phyloP scores from a whole-genome alignment of 129 eudicot species.

The Gnaphalium uliginosum region DNA sequence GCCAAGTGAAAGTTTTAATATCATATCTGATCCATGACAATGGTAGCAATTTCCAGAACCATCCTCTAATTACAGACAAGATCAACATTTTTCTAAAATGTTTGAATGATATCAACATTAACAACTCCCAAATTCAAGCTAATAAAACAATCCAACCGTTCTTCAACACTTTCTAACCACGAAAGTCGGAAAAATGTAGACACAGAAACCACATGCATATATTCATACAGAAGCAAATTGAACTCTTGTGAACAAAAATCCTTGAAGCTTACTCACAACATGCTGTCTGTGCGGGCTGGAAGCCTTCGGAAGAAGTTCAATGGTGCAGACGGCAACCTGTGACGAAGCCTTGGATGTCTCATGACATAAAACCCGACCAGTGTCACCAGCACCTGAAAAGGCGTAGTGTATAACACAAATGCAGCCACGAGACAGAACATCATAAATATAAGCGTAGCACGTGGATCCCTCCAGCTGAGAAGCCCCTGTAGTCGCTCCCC shows the following conservation, averaged over 20 bases:
- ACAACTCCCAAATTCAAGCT: slow-evolving; percentile 12
- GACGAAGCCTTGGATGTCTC: slow-evolving; percentile 91
- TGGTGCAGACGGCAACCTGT: slow-evolving; percentile 69
- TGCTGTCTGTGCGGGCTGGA: slow-evolving; percentile 79
- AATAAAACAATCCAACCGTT: slow-evolving; percentile 17
- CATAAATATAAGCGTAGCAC: slow-evolving; percentile 72
- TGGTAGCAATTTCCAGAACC: slow-evolving; percentile 20
- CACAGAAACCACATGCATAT: not conserved
- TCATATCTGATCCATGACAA: slow-evolving; percentile 7
- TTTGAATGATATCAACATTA: slow-evolving; percentile 8
- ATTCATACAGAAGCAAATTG: slow-evolving; percentile 4
- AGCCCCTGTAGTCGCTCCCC: slow-evolving; percentile 84
- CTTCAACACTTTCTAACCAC: slow-evolving; percentile 22
- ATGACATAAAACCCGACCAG: slow-evolving; percentile 59
- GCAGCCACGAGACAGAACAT: slow-evolving; percentile 67
- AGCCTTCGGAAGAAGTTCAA: slow-evolving; percentile 78
- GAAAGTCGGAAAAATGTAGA: slow-evolving; percentile 19
- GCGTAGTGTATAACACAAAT: slow-evolving; percentile 57
- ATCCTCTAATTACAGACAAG: slow-evolving; percentile 25
- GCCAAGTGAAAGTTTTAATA: not conserved
- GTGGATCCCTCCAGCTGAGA: slow-evolving; percentile 91
- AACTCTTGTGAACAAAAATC: not conserved
- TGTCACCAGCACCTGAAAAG: slow-evolving; percentile 60
- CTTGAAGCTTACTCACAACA: slow-evolving; percentile 49
- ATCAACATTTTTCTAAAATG: slow-evolving; percentile 11